Base-by-base conservation (phyloP, 2,329 filamentous ascomycete genomes). In the Chaetomium strumarium region DNA sequence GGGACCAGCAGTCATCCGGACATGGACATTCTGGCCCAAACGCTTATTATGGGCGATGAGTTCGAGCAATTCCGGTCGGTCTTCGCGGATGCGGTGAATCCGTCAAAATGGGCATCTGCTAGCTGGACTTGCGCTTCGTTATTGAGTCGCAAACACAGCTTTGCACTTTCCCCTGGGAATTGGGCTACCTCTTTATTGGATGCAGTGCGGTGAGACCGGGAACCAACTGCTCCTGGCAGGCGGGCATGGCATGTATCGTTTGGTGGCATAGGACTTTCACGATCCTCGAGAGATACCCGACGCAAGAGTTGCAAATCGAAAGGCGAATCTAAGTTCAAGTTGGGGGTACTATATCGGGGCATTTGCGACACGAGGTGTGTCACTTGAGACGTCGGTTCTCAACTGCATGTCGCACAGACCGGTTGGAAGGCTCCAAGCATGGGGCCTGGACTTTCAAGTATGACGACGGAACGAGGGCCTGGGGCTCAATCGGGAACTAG, bases 11-110 rank as follows among this genome's bases (percentile, higher is more conserved):
- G 60, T 42, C 66, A 57, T 44, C 56, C 40, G 47, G 53, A 31
- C 63, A 65, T 17, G 51, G 57, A 3, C 51, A 62, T 9, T 37
- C 56, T 9, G 58, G 57, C 16, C 58, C 61, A 17, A 60, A 56
- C 49, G 62, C 67, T 58, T 72, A 71, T 51, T 72, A 71, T 52
- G 56, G 59, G 60, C 43, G 63, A 60, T 51, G 64, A 62, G 40
- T 65, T 56, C 62, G 8, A 14, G 8, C 7, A 4, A 13, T 19
- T 16, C 29, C 29, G 19, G 10, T 13, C 33, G 14, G 37, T 19
- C 17, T 5, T 29, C 3, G 33, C 14, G 16, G 31, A 44, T 29
- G 34, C 16, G 41, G 14, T 41, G 7, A 24, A n/a, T 30, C 9
- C 17, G 19, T 16, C 24, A 24, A n/a, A n/a, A 16, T 36, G 24